Conservation (phyloP, 768 basidiomycete species). For the Tulasnella sp. region DNA sequence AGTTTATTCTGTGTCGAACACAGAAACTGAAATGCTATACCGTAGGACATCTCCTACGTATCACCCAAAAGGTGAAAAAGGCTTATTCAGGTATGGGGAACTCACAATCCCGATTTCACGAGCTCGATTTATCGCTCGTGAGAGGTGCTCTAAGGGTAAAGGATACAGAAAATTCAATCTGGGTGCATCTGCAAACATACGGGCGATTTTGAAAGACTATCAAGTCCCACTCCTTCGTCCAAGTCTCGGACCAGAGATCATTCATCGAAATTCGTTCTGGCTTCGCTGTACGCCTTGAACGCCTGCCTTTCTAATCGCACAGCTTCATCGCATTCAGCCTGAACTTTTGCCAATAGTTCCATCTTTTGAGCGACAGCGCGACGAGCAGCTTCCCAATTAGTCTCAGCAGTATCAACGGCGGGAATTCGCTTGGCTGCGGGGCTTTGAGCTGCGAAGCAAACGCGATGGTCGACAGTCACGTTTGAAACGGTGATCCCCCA, state of each 20-base stretch:
- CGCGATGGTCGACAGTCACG: neutral
- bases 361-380: neutral
- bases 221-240: neutral
- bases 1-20: neutral
- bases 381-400: neutral
- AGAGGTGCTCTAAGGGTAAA: neutral
- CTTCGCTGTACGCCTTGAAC: conserved; percentile 16
- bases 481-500: neutral
- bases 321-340: neutral
- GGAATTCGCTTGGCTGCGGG: neutral
- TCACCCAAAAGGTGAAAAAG: neutral
- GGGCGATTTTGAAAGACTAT: neutral
- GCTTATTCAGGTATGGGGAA: too few species aligned
- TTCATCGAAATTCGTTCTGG: neutral
- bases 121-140: neutral
- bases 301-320: neutral
- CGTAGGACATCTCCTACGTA: neutral
- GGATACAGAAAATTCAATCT: neutral
- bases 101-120: neutral
- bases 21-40: neutral
- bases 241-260: neutral
- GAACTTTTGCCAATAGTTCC: neutral
- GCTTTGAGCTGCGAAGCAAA: neutral
- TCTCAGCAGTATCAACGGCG: neutral
- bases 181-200: neutral